A percentile compares a stretch with the other conserved stretches of the same genome.
Conservation (phyloP, 129 eudicot species). For the Arctium minus region DNA sequence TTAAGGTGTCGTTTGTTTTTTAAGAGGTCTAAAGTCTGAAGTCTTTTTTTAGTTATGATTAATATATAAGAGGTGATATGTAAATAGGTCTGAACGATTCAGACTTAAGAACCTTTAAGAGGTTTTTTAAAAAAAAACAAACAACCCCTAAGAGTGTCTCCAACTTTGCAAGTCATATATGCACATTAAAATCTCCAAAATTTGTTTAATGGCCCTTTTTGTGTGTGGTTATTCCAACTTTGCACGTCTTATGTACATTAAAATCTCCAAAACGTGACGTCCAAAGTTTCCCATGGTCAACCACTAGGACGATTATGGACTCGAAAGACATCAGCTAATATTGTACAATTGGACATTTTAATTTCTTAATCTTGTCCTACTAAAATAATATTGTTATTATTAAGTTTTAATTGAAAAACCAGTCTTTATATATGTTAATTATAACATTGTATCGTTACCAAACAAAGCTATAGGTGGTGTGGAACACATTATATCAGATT, state of each 20-base stretch:
- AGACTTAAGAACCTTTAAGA: no score
- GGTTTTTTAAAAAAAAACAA: no score
- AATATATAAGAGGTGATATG: no score
- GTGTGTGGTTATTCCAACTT: neutral
- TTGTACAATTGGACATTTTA: neutral
- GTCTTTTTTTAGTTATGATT: no score
- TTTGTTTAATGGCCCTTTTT: neutral
- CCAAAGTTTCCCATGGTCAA: neutral
- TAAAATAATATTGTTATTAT: neutral
- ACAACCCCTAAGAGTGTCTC: no score
- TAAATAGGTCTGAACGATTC: no score
- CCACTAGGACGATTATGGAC: neutral
- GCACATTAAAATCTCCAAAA: no score
- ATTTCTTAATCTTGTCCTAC: neutral
- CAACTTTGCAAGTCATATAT: no score
- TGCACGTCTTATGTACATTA: neutral
- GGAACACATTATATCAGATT: neutral
- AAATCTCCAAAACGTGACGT: neutral
- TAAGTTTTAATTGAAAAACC: neutral
- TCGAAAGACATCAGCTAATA: neutral
- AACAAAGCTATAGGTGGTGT: neutral
- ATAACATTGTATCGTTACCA: neutral
- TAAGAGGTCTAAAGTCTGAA: no score
- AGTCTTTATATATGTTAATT: neutral
- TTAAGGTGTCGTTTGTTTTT: no score